Evolutionary conservation across 2,329 filamentous ascomycete species (phyloP).

Genomic region (Colletotrichum kahawae): DNA sequence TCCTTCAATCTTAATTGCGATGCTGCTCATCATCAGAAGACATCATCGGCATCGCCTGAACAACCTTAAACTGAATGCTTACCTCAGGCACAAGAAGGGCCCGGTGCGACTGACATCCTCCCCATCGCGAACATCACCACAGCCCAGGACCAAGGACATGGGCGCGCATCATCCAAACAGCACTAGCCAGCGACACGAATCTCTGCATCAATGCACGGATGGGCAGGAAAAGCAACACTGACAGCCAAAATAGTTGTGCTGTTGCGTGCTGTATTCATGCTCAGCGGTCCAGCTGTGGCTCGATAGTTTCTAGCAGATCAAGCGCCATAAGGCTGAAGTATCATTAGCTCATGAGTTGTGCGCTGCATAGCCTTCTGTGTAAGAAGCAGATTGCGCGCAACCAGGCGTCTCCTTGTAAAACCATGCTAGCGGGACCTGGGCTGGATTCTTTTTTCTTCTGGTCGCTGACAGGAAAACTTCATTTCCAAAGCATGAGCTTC

Average conservation of each 20-base stretch:
- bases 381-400: background rate
- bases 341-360: background rate
- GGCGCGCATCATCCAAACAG: background rate
- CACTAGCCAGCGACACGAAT: background rate
- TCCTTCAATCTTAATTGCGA: conserved; percentile 6
- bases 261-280: background rate
- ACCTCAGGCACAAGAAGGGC: background rate
- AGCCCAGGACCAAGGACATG: background rate
- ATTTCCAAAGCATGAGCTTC: conserved; percentile 20
- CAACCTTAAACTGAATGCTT: background rate
- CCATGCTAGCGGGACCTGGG: conserved; percentile 7
- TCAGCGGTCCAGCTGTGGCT: background rate
- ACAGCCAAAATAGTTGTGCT: background rate
- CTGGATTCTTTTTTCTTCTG: background rate
- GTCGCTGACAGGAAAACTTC: conserved; percentile 2
- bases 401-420: background rate
- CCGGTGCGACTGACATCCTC: background rate
- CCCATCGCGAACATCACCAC: background rate
- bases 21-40: background rate
- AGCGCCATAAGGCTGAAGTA: conserved; percentile 14
- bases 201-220: conserved; percentile 1
- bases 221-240: background rate
- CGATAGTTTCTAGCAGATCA: background rate
- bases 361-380: background rate
- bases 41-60: conserved; percentile 1